phyloP scores from a whole-genome alignment of 2,329 filamentous ascomycete genomes.

The Pseudogymnoascus pannorum region DNA sequence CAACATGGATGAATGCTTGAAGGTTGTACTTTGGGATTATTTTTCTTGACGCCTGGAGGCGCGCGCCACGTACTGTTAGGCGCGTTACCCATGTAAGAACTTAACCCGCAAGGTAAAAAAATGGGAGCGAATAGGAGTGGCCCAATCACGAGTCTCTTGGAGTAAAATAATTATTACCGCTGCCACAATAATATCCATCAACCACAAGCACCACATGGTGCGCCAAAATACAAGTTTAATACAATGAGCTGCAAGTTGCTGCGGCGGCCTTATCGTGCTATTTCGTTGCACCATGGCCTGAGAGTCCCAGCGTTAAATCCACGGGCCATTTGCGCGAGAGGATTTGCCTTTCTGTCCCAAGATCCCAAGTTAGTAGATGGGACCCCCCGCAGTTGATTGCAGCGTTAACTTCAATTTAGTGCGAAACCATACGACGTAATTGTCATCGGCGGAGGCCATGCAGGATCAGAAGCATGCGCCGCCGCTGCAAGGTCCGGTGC shows the following conservation, averaged over 20 bases:
- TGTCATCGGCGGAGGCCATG: constrained; percentile 92
- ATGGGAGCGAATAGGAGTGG: background rate
- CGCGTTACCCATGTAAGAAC: background rate
- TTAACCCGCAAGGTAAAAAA: constrained; percentile 9
- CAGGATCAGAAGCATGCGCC: constrained; percentile 86
- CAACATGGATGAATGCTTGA: constrained; percentile 1
- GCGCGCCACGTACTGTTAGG: background rate
- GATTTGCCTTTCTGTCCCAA: background rate
- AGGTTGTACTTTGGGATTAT: background rate
- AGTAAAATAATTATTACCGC: background rate
- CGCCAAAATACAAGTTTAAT: background rate
- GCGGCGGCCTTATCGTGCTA: background rate
- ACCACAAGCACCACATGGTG: background rate
- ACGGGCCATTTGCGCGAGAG: background rate
- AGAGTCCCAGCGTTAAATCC: background rate
- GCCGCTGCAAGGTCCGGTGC: constrained; percentile 85
- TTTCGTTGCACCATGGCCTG: background rate
- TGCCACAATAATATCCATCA: background rate
- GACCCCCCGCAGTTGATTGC: background rate
- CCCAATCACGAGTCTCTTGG: background rate
- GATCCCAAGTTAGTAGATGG: background rate
- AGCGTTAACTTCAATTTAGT: background rate
- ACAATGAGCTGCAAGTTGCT: constrained; percentile 3
- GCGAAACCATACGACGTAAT: constrained; percentile 72
- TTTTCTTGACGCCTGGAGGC: background rate